phyloP scores from a whole-genome alignment of 2,329 filamentous ascomycete species.

The Sarocladiaceae sp. region DNA sequence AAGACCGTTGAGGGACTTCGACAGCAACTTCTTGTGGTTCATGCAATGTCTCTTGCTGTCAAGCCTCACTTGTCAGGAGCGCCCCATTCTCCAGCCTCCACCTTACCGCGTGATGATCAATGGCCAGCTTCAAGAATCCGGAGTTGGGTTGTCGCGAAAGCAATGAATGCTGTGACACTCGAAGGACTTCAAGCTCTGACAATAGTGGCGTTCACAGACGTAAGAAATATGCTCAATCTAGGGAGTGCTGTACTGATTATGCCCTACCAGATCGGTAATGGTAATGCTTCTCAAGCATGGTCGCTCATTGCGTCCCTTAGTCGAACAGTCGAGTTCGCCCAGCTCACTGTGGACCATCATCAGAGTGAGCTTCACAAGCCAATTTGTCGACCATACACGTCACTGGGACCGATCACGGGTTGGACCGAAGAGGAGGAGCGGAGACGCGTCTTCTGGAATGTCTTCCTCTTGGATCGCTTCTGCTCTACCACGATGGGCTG shows the following conservation, averaged over 20 bases:
- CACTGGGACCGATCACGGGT: constrained; percentile 20
- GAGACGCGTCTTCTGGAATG: constrained; percentile 36
- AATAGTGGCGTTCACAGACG: not conserved
- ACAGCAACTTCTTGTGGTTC: not conserved
- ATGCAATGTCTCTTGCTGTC: not conserved
- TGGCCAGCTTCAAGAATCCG: not conserved
- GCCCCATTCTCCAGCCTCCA: not conserved
- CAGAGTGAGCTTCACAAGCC: not conserved
- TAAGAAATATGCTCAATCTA: too few relatives aligned
- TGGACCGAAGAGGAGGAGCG: constrained; percentile 35
- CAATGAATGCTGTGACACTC: not conserved
- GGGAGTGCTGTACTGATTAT: too few relatives aligned
- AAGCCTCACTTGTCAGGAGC: not conserved
- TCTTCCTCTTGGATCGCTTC: constrained; percentile 37
- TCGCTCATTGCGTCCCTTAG: not conserved
- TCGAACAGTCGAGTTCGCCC: not conserved
- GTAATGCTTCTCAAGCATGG: not conserved
- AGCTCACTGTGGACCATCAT: not conserved
- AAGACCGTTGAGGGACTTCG: not conserved
- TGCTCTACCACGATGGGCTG: constrained; percentile 34
- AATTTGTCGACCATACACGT: not conserved
- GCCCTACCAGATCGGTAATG: not conserved
- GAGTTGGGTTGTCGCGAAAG: not conserved
- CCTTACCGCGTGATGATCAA: not conserved
- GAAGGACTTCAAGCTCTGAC: not conserved